Conservation (phyloP, 371 early-diverging fungal species). For the Homolaphlyctis polyrhiza region DNA sequence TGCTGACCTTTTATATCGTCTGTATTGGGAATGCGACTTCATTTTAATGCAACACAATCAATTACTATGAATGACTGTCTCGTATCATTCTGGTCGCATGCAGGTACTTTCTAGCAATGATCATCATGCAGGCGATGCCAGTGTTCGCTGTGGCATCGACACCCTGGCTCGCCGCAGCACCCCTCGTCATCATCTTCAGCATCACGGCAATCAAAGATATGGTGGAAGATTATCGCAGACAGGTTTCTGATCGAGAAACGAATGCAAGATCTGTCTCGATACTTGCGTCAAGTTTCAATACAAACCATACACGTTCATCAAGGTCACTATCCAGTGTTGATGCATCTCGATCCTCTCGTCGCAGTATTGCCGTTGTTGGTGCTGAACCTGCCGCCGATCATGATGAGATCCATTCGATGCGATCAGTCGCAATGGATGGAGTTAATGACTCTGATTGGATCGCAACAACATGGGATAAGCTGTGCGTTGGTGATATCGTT, state of each 20-base stretch:
- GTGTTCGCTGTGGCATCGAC: conserved; percentile 65
- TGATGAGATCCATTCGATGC: neutral
- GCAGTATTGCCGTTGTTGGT: no score
- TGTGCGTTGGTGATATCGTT: conserved; percentile 91
- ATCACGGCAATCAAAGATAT: conserved; percentile 91
- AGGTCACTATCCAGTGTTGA: neutral
- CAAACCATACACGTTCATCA: neutral
- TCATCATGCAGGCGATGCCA: conserved; percentile 84
- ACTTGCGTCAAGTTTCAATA: neutral
- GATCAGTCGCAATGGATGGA: neutral
- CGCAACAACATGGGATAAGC: conserved; percentile 27
- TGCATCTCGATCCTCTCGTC: no score
- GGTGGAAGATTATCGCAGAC: conserved; percentile 89
- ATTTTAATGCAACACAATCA: no score
- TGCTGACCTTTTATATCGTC: no score
- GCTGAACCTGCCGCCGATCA: neutral
- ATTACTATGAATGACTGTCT: no score
- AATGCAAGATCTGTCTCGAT: conserved; percentile 7
- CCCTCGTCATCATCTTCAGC: conserved; percentile 73
- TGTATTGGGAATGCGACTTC: no score
- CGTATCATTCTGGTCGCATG: conserved; percentile 46
- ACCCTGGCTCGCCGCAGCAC: conserved; percentile 74
- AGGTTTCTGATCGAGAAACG: conserved; percentile 63
- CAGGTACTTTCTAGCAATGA: conserved; percentile 89
- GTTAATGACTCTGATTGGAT: neutral